phyloP scores from a whole-genome alignment of 768 basidiomycete genomes.

The Lactarius hengduanensis region DNA sequence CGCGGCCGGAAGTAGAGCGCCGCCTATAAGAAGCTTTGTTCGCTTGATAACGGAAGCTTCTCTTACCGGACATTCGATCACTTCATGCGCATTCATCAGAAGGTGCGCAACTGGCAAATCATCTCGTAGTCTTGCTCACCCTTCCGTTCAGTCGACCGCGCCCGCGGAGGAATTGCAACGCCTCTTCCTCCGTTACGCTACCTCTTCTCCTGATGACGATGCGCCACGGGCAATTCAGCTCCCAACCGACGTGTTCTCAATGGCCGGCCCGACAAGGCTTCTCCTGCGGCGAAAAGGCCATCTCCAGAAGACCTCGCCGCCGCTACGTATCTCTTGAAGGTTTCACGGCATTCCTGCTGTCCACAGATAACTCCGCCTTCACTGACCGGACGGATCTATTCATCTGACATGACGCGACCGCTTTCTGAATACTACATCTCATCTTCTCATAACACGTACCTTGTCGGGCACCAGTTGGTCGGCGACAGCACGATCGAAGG shows the following conservation, averaged over 20 bases:
- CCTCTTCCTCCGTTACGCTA: constrained; percentile 43
- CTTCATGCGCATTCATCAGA: constrained; percentile 55
- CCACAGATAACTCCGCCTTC: constrained; percentile 68
- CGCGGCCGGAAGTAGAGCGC: constrained; percentile 75
- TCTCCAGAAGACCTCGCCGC: constrained; percentile 16
- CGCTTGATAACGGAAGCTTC: constrained; percentile 36
- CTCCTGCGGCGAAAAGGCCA: constrained; percentile 14
- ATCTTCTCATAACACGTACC: constrained; percentile 90
- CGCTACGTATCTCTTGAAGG: constrained; percentile 46
- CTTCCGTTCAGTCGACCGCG: constrained; percentile 34
- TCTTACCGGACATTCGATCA: constrained; percentile 42
- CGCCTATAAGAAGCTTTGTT: constrained; percentile 52
- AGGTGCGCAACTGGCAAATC: constrained; percentile 43
- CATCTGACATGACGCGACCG: constrained; percentile 85
- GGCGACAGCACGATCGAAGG: constrained; percentile 90
- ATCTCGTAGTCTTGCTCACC: constrained; percentile 32
- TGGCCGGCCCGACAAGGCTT: constrained; percentile 9
- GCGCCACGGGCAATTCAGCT: constrained; percentile 29
- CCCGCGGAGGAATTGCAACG: constrained; percentile 35
- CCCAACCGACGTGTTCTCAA: constrained; percentile 33
- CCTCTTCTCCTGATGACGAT: constrained; percentile 20
- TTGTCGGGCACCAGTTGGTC: constrained; percentile 81
- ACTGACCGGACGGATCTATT: constrained; percentile 49
- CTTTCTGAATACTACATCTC: constrained; percentile 87
- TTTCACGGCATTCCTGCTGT: constrained; percentile 79